phyloP scores from a whole-genome alignment of 768 basidiomycete species.

The Clathrus columnatus region DNA sequence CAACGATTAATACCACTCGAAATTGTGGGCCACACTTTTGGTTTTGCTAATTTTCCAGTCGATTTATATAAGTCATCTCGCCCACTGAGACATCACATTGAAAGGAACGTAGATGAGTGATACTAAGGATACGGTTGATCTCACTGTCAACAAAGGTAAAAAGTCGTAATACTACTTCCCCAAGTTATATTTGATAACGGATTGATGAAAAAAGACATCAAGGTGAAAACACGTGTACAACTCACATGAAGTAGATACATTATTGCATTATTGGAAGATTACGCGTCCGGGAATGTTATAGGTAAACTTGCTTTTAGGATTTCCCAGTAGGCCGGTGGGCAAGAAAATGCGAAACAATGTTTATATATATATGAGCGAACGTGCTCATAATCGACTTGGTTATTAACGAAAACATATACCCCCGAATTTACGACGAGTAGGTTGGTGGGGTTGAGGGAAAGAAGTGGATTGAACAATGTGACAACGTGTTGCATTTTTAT shows the following conservation, averaged over 20 bases:
- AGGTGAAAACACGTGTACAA: conserved; percentile 1
- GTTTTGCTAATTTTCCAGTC: background rate
- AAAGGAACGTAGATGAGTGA: background rate
- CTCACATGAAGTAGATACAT: background rate
- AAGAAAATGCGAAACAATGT: too few species aligned
- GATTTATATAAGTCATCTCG: background rate
- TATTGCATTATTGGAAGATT: conserved; percentile 4
- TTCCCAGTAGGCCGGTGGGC: too few species aligned
- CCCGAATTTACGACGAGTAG: too few species aligned
- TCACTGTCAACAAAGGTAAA: background rate
- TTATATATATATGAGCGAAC: too few species aligned
- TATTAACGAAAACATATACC: too few species aligned
- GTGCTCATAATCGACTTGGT: too few species aligned
- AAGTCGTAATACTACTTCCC: background rate
- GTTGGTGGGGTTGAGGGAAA: too few species aligned
- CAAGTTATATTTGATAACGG: background rate
- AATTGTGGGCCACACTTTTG: background rate
- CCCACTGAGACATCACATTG: background rate
- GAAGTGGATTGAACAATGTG: too few species aligned
- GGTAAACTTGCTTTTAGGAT: background rate
- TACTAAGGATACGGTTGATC: conserved; percentile 3
- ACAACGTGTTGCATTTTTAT: too few species aligned
- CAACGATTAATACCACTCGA: background rate
- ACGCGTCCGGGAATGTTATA: background rate
- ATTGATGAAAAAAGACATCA: background rate